Evolutionary conservation across 1,139 yeast genomes (phyloP), one percentile per base, ranked within the genome.

Genomic region (Eremothecium sinecaudum): DNA sequence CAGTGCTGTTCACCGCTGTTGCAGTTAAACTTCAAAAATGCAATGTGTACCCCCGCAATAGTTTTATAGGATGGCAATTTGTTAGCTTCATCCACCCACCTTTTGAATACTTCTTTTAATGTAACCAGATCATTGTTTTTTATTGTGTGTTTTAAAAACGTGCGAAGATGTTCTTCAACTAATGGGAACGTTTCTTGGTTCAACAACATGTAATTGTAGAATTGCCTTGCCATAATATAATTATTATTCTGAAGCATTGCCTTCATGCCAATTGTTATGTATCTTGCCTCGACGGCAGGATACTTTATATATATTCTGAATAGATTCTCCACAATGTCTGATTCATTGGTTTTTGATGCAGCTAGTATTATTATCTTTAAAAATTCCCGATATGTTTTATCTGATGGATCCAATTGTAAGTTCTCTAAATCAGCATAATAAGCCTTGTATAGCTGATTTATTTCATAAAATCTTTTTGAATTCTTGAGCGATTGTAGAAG

Each of bases 161-260:
- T 20, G 24, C 38, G 38, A 8, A 53, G 38, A 11, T 47, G 46
- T 4, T 31, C 31, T 9, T 41, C 31, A 3, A 42, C 38, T 15
- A 54, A 31, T 1, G 51, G 52, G 27, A 51, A 54, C 0, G 46
- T 45, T 17, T 53, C 56, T 21, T 45, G 47, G 39, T 50, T 47
- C n/a, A 44, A 41, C 32, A 53, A 29, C 11, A 50, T 42, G 27
- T 54, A 56, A 4, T 42, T 39, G 34, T 44, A 56, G 35, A 54
- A 53, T 32, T 53, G 58, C 33, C 48, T 53, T n/a, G 57, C 57
- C 13, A 51, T 37, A 26, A 47, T 51, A 21, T 45, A 31, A 32
- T 54, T 52, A 18, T 45, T 46, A 32, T 45, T 48, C 31, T 45
- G 43, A n/a, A 53, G 38, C 33, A 53, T 48, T 3, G 58, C 43